Evolutionary conservation across 106 monocot species (phyloP), one percentile per base, ranked within the genome.

Genomic region (Dendrobium catenatum): DNA sequence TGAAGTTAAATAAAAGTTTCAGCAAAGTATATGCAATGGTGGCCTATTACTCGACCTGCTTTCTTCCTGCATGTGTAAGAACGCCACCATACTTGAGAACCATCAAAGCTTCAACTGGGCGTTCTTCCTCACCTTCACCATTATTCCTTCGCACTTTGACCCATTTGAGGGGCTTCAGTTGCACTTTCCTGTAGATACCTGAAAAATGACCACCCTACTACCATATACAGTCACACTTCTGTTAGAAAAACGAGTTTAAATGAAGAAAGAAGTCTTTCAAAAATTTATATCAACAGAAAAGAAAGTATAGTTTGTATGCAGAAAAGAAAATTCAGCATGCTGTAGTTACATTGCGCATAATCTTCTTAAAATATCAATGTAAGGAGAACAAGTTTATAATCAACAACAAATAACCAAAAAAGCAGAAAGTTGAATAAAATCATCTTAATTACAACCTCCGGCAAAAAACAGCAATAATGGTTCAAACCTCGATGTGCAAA

Each of bases 21-120:
- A 13, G 13, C 51, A 51, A 15, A 70, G 70, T 31, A 31, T 61
- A 61, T 22, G 61, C 29, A 70, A 15, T 70, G 31, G 37, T 70
- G 70, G 37, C 13, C 37, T 70, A 37, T 44, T 74, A 22, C 26
- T 76, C 27, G 33, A 98, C 98, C 95, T 99, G 98, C 82, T 99
- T 95, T 88, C 98, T 91, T 79, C 98, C 98, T 68, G 98, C 98
- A 90, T 99, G 98, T 80, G 98, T 99, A 81, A 99, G 93, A 42
- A 99, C 98, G 85, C 98, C 98, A 66, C 98, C 98, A 82, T 99
- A 99, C 78, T 99, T 99, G 76, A 99, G 93, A 89, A 99, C 88
- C 98, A 99, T 99, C 70, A 95, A 86, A 85, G 98, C 98, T 93
- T 99, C 98, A 77, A 86, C 48, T 54, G 95, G 95, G 4, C 87